These are phyloP conservation scores for Termitomyces sp. DNA, from an alignment of 768 basidiomycete genomes.

Conservation along the genomic window DNA sequence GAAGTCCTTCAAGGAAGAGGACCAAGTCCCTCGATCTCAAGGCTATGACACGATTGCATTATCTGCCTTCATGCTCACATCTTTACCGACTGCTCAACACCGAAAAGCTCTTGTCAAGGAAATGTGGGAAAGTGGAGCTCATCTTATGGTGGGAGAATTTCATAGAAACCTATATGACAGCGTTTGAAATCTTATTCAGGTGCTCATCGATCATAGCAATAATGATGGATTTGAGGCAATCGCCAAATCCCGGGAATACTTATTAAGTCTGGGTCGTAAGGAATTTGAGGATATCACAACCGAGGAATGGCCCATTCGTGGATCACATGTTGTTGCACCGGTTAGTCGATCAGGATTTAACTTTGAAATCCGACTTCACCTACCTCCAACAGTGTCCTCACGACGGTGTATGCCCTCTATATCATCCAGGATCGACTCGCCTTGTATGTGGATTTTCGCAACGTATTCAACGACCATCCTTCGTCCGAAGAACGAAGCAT, in stretches of 20 bases:
- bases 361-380: slow-evolving; percentile 2
- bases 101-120: slow-evolving; percentile 68
- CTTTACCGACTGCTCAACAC: slow-evolving; percentile 54
- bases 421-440: slow-evolving; percentile 43
- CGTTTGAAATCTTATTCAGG: slow-evolving; percentile 31
- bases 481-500: slow-evolving; percentile 86
- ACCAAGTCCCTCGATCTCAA: slow-evolving; percentile 33
- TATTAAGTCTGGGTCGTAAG: slow-evolving; percentile 59
- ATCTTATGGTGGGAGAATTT: slow-evolving; percentile 57
- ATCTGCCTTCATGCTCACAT: slow-evolving; percentile 83
- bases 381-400: slow-evolving; percentile 72
- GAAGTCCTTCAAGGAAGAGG: slow-evolving; percentile 48
- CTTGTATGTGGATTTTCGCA: slow-evolving; percentile 83
- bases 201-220: slow-evolving; percentile 84
- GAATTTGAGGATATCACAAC: slow-evolving; percentile 46
- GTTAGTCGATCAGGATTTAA: slow-evolving; percentile 37
- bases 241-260: slow-evolving; percentile 69
- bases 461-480: slow-evolving; percentile 79
- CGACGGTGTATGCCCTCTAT: slow-evolving; percentile 78
- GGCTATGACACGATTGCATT: slow-evolving; percentile 61
- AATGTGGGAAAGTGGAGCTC: slow-evolving; percentile 91
- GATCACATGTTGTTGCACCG: slow-evolving; percentile 85
- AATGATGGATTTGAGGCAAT: slow-evolving; percentile 71
- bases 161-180: neutral
- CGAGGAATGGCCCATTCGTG: slow-evolving; percentile 33